Base-by-base conservation (phyloP, 1,284 basidiomycete species). In the Ustilago trichophora region DNA sequence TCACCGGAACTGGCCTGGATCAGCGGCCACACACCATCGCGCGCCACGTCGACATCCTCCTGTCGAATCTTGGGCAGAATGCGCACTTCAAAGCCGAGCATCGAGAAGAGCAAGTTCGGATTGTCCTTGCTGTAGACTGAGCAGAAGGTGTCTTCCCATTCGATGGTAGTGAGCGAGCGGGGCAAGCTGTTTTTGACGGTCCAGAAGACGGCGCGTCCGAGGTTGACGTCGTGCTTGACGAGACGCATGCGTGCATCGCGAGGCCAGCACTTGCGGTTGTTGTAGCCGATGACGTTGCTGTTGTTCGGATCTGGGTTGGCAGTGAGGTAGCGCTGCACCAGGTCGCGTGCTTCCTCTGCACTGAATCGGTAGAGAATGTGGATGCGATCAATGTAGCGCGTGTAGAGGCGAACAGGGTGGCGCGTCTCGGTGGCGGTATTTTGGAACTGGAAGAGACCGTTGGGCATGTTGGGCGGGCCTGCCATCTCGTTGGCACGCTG, bases 261-360 rank as follows among this genome's bases (percentile, higher is more conserved):
- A 21, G 96, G 96, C 96, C 96, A 98, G 85, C 96, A 98, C 54
- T 93, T 90, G 83, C 95, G 95, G 85, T 97, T 98, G 85, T 98
- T 98, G 84, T 98, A 99, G 2, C 95, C 95, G 69, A 98, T 95
- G 68, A 98, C 90, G 76, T 98, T 98, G 84, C 95, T 94, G 84
- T 98, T 98, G 50, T 94, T 98, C 10, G 95, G 95, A 83, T 98
- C 94, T 11, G 94, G 95, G 80, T 98, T 94, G 21, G 93, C 94
- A 56, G 90, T 93, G 65, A 98, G 88, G 83, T 95, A 97, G 25
- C 96, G 89, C 83, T 98, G 95, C 72, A 99, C 98, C 60, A 99
- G 88, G 81, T 99, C 96, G 50, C 95, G 87, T 18, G 93, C 90
- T 82, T 99, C 96, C 72, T 99, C 96, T 10, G 95, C 94, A n/a